phyloP scores from a whole-genome alignment of 2,329 filamentous ascomycete species.

The Alternaria dauci region DNA sequence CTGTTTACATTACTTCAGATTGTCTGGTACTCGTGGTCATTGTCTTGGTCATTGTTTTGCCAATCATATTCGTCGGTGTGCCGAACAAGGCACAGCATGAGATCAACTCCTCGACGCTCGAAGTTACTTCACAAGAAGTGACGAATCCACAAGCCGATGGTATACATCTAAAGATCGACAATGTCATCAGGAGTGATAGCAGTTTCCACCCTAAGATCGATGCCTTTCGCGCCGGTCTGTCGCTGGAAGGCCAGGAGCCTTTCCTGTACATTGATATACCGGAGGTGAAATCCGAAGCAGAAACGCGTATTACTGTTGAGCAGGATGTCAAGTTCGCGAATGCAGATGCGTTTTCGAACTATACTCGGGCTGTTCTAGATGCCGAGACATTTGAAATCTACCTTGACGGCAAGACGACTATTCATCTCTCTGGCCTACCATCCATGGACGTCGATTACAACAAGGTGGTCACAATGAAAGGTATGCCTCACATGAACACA shows the following conservation, averaged over 20 bases:
- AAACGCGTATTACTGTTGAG: slow-evolving; percentile 53
- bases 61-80: slow-evolving; percentile 67
- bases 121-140: slow-evolving; percentile 61
- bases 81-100: slow-evolving; percentile 65
- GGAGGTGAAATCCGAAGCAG: slow-evolving; percentile 53
- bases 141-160: slow-evolving; percentile 59
- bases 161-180: slow-evolving; percentile 59
- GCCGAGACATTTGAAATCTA: slow-evolving; percentile 60
- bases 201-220: slow-evolving; percentile 64
- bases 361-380: slow-evolving; percentile 58
- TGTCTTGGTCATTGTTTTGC: slow-evolving; percentile 64
- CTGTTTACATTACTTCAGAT: slow-evolving; percentile 31
- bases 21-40: slow-evolving; percentile 61
- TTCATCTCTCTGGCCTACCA: slow-evolving; percentile 62
- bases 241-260: slow-evolving; percentile 52
- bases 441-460: slow-evolving; percentile 63
- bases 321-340: slow-evolving; percentile 57
- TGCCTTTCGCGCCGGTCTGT: slow-evolving; percentile 62
- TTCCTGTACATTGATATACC: slow-evolving; percentile 60
- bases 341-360: slow-evolving; percentile 58
- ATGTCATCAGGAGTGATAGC: slow-evolving; percentile 58
- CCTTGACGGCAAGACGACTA: slow-evolving; percentile 60
- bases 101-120: slow-evolving; percentile 62
- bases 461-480: slow-evolving; percentile 65
- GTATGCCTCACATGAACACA: slow-evolving; percentile 45